Percentiles rank a stretch among this genome's conserved stretches.
phyloP scores from a whole-genome alignment of 106 monocot species.

The Ottelia alismoides region DNA sequence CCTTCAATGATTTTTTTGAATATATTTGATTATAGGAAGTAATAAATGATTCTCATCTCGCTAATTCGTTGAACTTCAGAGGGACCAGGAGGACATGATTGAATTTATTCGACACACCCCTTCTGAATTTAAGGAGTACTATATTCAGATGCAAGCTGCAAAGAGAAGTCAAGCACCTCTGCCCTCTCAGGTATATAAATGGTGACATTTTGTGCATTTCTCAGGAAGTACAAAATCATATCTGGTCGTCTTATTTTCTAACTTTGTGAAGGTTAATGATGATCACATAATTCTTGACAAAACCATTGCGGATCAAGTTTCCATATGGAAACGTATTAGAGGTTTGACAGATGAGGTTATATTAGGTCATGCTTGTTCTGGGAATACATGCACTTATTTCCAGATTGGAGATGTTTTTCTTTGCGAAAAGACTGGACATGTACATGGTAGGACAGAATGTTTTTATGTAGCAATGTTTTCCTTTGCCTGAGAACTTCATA shows the following conservation, averaged over 20 bases:
- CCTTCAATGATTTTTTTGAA: too few relatives aligned
- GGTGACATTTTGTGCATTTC: not conserved
- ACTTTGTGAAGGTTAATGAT: slow-evolving; percentile 59
- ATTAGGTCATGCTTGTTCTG: slow-evolving; percentile 65
- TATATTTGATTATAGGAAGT: too few relatives aligned
- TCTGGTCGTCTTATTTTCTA: slow-evolving; percentile 1
- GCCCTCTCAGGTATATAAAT: slow-evolving; percentile 87
- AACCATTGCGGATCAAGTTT: slow-evolving; percentile 95
- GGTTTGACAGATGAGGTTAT: slow-evolving; percentile 70
- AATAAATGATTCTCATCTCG: too few relatives aligned
- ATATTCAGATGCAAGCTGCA: slow-evolving; percentile 97
- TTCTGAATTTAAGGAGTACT: slow-evolving; percentile 84
- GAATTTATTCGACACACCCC: slow-evolving; percentile 85
- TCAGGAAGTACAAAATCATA: not conserved
- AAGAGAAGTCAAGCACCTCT: slow-evolving; percentile 96
- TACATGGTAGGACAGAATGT: slow-evolving; percentile 50
- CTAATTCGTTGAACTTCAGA: slow-evolving; percentile 23
- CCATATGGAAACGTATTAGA: slow-evolving; percentile 80
- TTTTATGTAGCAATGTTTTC: too few relatives aligned
- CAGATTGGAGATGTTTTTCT: slow-evolving; percentile 92
- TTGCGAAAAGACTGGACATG: slow-evolving; percentile 93
- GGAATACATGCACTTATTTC: slow-evolving; percentile 66
- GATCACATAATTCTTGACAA: slow-evolving; percentile 74
- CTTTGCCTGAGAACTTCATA: too few relatives aligned
- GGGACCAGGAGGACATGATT: slow-evolving; percentile 87